These are phyloP conservation scores for Boletus reticuloceps DNA, from an alignment of 768 basidiomycete genomes.

Conservation along the genomic window DNA sequence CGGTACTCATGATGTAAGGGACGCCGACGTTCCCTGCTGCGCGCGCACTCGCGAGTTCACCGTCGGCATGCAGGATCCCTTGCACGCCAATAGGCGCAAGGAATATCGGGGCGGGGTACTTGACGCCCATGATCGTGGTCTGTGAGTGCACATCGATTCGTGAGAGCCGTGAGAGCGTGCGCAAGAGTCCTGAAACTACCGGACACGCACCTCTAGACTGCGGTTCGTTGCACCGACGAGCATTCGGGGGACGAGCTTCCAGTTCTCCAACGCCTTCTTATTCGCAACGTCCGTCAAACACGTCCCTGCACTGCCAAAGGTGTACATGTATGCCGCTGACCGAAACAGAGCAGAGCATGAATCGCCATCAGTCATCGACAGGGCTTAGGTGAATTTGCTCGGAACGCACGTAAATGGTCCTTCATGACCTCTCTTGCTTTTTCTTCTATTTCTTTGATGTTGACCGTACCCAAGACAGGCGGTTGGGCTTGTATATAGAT, in stretches of 20 bases:
- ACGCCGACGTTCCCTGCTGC: slow-evolving; percentile 62
- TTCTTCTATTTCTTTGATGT: slow-evolving; percentile 60
- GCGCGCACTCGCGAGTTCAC: slow-evolving; percentile 65
- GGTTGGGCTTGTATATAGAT: slow-evolving; percentile 19
- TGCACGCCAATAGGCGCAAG: slow-evolving; percentile 80
- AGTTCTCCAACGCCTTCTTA: slow-evolving; percentile 58
- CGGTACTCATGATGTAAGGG: slow-evolving; percentile 75
- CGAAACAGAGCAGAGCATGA: no score
- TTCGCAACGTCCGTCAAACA: slow-evolving; percentile 68
- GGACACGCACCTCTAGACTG: slow-evolving; percentile 50
- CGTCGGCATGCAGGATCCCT: slow-evolving; percentile 67
- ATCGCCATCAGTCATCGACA: background rate
- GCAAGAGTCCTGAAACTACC: no score
- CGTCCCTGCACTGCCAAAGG: slow-evolving; percentile 74
- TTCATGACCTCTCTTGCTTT: slow-evolving; percentile 63
- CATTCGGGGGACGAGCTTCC: slow-evolving; percentile 81
- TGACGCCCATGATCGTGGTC: slow-evolving; percentile 73
- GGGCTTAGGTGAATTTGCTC: background rate
- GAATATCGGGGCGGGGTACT: slow-evolving; percentile 57
- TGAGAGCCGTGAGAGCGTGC: background rate
- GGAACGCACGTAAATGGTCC: slow-evolving; percentile 47
- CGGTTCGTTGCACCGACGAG: slow-evolving; percentile 58
- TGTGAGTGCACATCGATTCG: slow-evolving; percentile 20
- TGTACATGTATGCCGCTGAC: slow-evolving; percentile 70
- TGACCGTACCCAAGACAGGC: slow-evolving; percentile 53